Base-by-base conservation (phyloP, 768 basidiomycete genomes). In the Suillus weaverae region DNA sequence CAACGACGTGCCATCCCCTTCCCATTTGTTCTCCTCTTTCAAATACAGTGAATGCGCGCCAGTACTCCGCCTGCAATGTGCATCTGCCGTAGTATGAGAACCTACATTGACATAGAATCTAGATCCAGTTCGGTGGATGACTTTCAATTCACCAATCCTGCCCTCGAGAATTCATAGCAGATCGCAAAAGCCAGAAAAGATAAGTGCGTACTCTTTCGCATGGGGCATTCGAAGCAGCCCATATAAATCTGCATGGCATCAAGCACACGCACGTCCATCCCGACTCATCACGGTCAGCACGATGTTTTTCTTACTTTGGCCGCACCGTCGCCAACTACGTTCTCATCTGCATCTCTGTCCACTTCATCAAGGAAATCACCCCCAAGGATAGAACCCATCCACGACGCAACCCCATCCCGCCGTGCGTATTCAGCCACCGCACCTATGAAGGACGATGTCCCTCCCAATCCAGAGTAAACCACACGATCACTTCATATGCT, bases 401-500 rank as follows among this genome's bases (percentile, higher is more conserved):
- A 50, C 26, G 30, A 26, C 26, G 2, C 30, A 3, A 26, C 26
- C 14, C 48, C 48, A 14, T 50, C 48, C 48, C 48, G 48, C 26
- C 26, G 26, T 9, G 48, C 26, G 13, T 50, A 30, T 50, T 26
- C 22, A 50, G 26, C 5, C 3, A 26, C 26, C 3, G 4, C 48
- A 22, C 48, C 20, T 16, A 50, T 11, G 48, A 26, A 50, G 26
- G 26, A 30, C 30, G 26, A 50, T 5, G 48, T 22, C 22, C 48
- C 48, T 30, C 48, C 26, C 48, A 26, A 48, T 30, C 22, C 26
- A 30, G 26, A 30, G 10, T 13, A 13, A 30, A n/a, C 26, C 7
- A 26, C 26, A 50, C 26, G 6, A 30, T 11, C 30, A 5, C 13
- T 50, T 50, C 26, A 14, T 14, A 26, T 73, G n/a, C 71, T 75